Evolutionary conservation across 192 early-diverging fungal species (phyloP), one percentile per base, ranked within the genome.

Genomic region (Coemansia sp.): DNA sequence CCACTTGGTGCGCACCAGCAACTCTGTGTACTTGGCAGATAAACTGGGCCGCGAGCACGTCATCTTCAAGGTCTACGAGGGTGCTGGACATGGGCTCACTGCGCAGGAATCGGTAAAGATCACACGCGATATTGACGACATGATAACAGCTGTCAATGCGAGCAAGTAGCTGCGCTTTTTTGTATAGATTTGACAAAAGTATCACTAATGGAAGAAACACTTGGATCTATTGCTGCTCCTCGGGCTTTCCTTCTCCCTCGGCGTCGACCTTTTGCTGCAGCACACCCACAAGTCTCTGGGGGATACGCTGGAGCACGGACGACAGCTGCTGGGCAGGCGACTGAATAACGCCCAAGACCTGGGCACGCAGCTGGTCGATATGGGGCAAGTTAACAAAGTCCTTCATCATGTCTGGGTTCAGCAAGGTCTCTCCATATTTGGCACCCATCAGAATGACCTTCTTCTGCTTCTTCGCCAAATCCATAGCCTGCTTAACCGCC

Each of bases 361-460:
- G 77, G 8, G 74, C 73, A 18, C 77, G 75, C 39, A 80, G 61
- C 56, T 65, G 58, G 50, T 72, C 74, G 13, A 79, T 69, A 1
- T 28, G 11, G 1, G 83, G 77, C 64, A 84, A 31, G 7, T 58
- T 61, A 21, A 73, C 77, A 69, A 84, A 65, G 23, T 60, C 70
- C 57, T 59, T 56, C 39, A 77, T 42, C 73, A 84, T 75, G 20
- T 37, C 33, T 10, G 66, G 63, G 37, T 79, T 80, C 38, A 84
- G 55, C 66, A 84, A 36, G 34, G 61, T 58, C 36, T 77, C 60
- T 23, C 64, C 71, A 31, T 67, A 68, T 41, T 69, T 72, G 20
- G 76, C 83, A 38, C 83, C 83, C 56, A 80, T 62, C 25, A 80
- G 25, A 12, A 84, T 28, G 18, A 76, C 36, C 60, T 80, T 84